A percentile compares a stretch with the other conserved stretches of the same genome.
Evolutionary conservation across 2,329 filamentous ascomycete species (phyloP).

Genomic region (Exophiala aquamarina): DNA sequence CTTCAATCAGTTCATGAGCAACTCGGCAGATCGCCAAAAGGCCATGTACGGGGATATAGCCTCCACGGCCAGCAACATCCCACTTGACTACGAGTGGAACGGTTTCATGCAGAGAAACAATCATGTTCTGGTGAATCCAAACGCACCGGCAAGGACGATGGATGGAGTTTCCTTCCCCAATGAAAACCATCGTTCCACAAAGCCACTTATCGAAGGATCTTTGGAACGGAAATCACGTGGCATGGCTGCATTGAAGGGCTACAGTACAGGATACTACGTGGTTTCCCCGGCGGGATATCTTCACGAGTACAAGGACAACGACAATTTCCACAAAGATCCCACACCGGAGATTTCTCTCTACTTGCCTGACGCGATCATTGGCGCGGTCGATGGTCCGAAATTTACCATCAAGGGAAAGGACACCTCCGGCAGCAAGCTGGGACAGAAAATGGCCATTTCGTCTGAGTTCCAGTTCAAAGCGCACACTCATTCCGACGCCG

Average conservation of each 20-base stretch:
- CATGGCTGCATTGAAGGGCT: constrained; percentile 72
- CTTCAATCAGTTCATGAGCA: constrained; percentile 77
- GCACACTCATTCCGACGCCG: constrained; percentile 73
- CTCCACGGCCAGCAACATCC: constrained; percentile 71
- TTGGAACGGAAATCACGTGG: constrained; percentile 90
- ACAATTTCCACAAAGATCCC: constrained; percentile 70
- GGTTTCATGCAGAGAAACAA: constrained; percentile 73
- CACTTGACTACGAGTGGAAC: constrained; percentile 87
- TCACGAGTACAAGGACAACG: constrained; percentile 95
- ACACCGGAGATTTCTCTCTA: constrained; percentile 86
- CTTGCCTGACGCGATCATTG: constrained; percentile 83
- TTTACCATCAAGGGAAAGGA: constrained; percentile 98
- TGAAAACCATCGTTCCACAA: constrained; percentile 76
- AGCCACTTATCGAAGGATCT: constrained; percentile 80
- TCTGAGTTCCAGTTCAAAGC: constrained; percentile 88
- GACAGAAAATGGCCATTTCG: constrained; percentile 74
- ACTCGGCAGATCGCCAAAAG: constrained; percentile 78
- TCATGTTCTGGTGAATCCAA: constrained; percentile 74
- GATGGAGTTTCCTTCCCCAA: constrained; percentile 81
- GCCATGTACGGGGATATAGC: constrained; percentile 83
- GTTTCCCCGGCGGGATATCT: constrained; percentile 84
- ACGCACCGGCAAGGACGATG: constrained; percentile 70
- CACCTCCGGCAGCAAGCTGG: constrained; percentile 71
- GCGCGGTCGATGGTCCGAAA: constrained; percentile 71
- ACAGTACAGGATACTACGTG: constrained; percentile 82